Evolutionary conservation across 441 rosid genomes (phyloP).

Genomic region (Biscutella laevigata): DNA sequence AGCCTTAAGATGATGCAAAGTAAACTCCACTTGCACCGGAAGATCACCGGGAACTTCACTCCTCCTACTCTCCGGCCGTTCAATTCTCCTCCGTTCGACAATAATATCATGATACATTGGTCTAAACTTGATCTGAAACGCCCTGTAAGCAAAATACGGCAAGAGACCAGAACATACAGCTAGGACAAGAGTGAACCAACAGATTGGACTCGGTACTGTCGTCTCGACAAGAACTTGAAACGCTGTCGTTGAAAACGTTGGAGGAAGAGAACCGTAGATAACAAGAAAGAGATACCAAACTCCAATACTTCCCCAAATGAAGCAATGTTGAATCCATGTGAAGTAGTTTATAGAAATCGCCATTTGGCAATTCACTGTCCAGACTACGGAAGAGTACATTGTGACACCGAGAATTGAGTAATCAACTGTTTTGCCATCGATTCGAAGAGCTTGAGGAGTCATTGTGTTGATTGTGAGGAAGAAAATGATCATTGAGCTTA

Average conservation of each 20-base stretch:
- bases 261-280: conserved; percentile 52
- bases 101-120: conserved; percentile 73
- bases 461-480: conserved; percentile 49
- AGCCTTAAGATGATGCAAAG: conserved; percentile 37
- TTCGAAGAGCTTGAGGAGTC: conserved; percentile 49
- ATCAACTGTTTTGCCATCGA: conserved; percentile 59
- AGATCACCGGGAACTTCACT: conserved; percentile 24
- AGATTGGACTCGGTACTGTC: conserved; percentile 48
- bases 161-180: conserved; percentile 55
- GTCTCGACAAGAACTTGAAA: conserved; percentile 64
- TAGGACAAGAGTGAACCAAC: conserved; percentile 54
- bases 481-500: conserved; percentile 65
- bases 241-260: conserved; percentile 61
- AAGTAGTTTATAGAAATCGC: conserved; percentile 81
- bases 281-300: conserved; percentile 69
- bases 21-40: conserved; percentile 33
- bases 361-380: conserved; percentile 84
- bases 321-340: conserved; percentile 89
- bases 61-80: conserved; percentile 14
- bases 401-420: conserved; percentile 61
- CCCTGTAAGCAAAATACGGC: conserved; percentile 61
- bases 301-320: conserved; percentile 87
- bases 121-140: conserved; percentile 66
- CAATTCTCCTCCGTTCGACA: conserved; percentile 31
- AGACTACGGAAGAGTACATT: conserved; percentile 71